Evolutionary conservation across 106 monocot species (phyloP), one percentile per base, ranked within the genome.

Genomic region (Triglochin maritima): DNA sequence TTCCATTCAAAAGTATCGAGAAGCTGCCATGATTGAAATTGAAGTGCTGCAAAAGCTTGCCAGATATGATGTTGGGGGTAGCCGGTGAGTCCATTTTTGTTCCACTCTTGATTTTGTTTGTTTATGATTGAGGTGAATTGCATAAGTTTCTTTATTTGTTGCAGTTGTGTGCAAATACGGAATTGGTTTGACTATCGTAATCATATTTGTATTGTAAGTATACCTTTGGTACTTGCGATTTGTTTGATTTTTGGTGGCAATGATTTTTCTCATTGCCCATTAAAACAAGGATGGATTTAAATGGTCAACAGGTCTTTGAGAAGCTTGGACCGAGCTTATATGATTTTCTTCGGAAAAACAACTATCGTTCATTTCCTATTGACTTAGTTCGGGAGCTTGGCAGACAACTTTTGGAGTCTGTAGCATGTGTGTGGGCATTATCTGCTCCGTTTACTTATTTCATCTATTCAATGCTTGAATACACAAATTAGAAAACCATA

Each of bases 141-240:
- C 49, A 71, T 74, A 70, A 72, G 59, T 72, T 49, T 16, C 78
- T 81, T 69, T 76, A 73, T 81, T 78, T 54, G 55, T 74, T 96
- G 87, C 87, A 96, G 95, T 71, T 96, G 87, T 85, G 95, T 96
- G 83, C 90, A 90, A 83, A 96, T 96, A 65, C 87, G 87, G 82
- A 87, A 90, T 83, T 96, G 95, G 95, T 96, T 96, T 90, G 95
- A 96, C 82, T 96, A 96, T 86, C 95, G 87, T 80, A 96, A 90
- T 82, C 95, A 96, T 86, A 86, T 96, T 73, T 96, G 95, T 86
- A 96, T 96, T 75, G 95, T 96, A 87, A 96, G 95, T 96, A 87
- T 77, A 73, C 74, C 54, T 60, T 63, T 73, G 56, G 60, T 72
- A 64, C 46, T 48, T 76, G 69, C 63, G n/a, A 64, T 76, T 77